Evolutionary conservation across 441 rosid species (phyloP), one percentile per base, ranked within the genome.

Genomic region (Pelargonium australe): DNA sequence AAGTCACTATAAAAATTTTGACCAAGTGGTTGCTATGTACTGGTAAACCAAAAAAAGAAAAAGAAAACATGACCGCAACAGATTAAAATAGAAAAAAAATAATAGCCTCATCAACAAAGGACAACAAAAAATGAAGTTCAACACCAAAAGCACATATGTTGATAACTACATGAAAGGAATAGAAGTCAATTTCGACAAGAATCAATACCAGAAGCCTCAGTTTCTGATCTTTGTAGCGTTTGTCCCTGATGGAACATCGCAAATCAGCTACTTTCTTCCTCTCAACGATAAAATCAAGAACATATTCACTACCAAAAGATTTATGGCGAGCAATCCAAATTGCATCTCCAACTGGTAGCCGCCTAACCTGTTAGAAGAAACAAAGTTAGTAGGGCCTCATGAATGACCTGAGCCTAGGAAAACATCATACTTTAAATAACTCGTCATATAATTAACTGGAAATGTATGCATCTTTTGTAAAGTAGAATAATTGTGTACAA

Each of bases 201-300:
- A 41, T 66, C 34, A 44, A 68, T 81, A 89, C 97, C 95, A 83
- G 80, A 75, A 94, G 92, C 83, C 91, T 85, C 73, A 91, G 72
- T 78, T 94, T 94, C 81, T 94, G 99, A 82, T 94, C 96, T 68
- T 80, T 91, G 67, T 94, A 94, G 41, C 99, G 96, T 68, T 87
- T 86, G 76, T 91, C 99, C 75, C 92, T 80, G 62, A 94, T 94
- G 31, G 99, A 94, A 11, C 86, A 86, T 57, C 94, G 91, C 73
- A 94, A 70, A 70, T 94, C 97, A 73, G 84, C 89, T 71, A 94
- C 81, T 2, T 84, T 89, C 85, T 94, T 91, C 82, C 99, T 85
- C 82, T 94, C 96, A 69, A 90, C 96, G 75, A 94, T 86, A 79
- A 89, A 89, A 84, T 94, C 99, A 66, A 89, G 91, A 81, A 91